These are phyloP conservation scores for Trichoderma orchidacearum DNA, from an alignment of 495 filamentous ascomycete genomes.

Conservation along the genomic window DNA sequence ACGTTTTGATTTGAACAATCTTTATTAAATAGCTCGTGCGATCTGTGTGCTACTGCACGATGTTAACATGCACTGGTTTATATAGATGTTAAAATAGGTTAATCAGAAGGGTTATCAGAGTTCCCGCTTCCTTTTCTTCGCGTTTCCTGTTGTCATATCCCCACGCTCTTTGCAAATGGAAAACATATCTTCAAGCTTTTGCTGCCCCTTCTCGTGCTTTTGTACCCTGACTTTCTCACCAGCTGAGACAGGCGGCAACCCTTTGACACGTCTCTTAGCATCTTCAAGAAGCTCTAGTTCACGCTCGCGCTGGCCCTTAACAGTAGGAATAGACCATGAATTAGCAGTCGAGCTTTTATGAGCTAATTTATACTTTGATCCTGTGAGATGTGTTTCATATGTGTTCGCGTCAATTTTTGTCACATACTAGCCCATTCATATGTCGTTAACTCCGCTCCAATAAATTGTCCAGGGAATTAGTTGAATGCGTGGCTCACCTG, in stretches of 20 bases:
- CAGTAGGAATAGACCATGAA: conserved; percentile 21
- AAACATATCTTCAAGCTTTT: conserved; percentile 19
- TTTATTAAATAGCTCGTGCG: no score
- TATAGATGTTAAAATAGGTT: no score
- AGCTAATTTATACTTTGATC: conserved; percentile 24
- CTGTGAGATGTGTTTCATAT: conserved; percentile 21
- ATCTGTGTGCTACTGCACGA: no score
- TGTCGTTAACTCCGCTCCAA: no score
- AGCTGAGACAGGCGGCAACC: conserved; percentile 17
- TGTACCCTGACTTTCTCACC: conserved; percentile 18
- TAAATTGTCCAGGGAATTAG: no score
- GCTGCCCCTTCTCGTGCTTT: conserved; percentile 18
- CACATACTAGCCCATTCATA: conserved; percentile 21
- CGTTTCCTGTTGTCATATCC: no score
- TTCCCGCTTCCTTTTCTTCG: no score
- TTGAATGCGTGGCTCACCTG: conserved; percentile 17
- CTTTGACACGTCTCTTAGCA: conserved; percentile 16
- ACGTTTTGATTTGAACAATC: no score
- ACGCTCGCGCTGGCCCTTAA: conserved; percentile 20
- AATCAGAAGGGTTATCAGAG: no score
- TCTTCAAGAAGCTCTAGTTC: conserved; percentile 21
- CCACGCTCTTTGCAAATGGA: no score
- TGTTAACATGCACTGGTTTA: no score
- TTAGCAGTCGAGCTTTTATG: conserved; percentile 15
- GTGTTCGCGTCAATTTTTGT: conserved; percentile 23